These are phyloP conservation scores for Vitis vinifera DNA, from an alignment of 164 flowering plant species.

Conservation along the genomic window ASM3070453v1 NC_081816.1:1081001-1081500, in stretches of 20 bases:
- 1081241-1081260: slow-evolving; percentile 97
- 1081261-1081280: slow-evolving; percentile 67
- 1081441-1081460: neutral
- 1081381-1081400: slow-evolving; percentile 56
- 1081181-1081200: neutral
- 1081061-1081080: slow-evolving; percentile 85
- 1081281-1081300: slow-evolving; percentile 68
- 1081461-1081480: neutral
- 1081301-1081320: slow-evolving; percentile 88
- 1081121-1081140: slow-evolving; percentile 92
- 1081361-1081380: slow-evolving; percentile 56
- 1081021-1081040: neutral
- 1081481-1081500: slow-evolving; percentile 1
- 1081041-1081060: slow-evolving; percentile 53
- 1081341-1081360: slow-evolving; percentile 56
- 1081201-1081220: slow-evolving; percentile 13
- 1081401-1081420: neutral
- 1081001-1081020: slow-evolving; percentile 8
- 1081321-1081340: slow-evolving; percentile 86
- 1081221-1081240: slow-evolving; percentile 92
- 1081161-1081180: neutral
- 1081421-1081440: neutral
- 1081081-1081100: slow-evolving; percentile 58
- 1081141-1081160: slow-evolving; percentile 8
- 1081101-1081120: slow-evolving; percentile 97